phyloP scores from a whole-genome alignment of 345 rosid species.

The Adansonia digitata region DNA sequence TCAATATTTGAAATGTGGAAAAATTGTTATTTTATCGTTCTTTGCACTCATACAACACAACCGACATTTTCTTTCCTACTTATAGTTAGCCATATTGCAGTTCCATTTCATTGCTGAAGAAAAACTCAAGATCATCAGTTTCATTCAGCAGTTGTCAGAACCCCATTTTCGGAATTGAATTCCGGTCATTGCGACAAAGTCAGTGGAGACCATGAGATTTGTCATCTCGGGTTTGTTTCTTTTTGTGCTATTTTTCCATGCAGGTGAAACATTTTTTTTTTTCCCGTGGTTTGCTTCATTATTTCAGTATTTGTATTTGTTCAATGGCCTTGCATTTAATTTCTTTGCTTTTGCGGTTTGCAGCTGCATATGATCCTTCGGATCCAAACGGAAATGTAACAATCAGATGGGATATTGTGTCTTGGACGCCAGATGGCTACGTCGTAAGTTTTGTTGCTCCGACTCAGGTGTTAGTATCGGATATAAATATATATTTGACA shows the following conservation, averaged over 20 bases:
- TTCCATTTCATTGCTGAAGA: constrained; percentile 11
- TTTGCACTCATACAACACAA: constrained; percentile 4
- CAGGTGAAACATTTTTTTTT: constrained; percentile 30
- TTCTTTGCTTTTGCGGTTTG: constrained; percentile 11
- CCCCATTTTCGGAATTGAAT: neutral
- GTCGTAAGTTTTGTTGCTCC: no score
- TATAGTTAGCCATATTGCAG: neutral
- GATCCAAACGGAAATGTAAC: constrained; percentile 86
- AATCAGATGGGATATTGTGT: constrained; percentile 81
- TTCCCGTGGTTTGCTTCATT: neutral
- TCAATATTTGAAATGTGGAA: neutral
- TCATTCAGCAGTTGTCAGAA: constrained; percentile 6
- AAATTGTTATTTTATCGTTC: neutral
- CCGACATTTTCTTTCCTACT: neutral
- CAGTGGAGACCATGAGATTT: constrained; percentile 32
- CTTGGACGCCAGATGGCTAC: constrained; percentile 88
- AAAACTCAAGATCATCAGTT: constrained; percentile 2
- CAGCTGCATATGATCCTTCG: constrained; percentile 88
- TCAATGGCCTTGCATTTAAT: neutral
- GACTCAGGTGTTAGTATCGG: no score
- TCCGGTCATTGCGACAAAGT: neutral
- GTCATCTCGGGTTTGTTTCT: constrained; percentile 26
- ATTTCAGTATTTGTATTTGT: neutral
- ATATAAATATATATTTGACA: no score
- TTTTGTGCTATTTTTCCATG: constrained; percentile 36